Evolutionary conservation across 78 protist species (phyloP).

Genomic region (Tieghemostelium lacteum): DNA sequence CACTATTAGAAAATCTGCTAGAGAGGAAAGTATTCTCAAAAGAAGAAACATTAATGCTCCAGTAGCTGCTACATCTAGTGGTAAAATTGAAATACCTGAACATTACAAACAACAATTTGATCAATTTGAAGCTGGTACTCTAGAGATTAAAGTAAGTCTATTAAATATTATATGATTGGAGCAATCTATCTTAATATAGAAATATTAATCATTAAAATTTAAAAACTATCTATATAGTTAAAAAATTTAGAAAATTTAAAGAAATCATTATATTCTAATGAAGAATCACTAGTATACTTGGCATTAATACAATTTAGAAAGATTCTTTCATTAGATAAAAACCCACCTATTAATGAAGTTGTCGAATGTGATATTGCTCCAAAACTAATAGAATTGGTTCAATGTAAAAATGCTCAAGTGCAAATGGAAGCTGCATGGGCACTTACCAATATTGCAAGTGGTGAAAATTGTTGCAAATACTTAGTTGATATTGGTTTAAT

Average conservation of each 20-base stretch:
- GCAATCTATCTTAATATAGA: neutral
- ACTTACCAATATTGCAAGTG: constrained; percentile 97
- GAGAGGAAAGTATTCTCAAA: constrained; percentile 37
- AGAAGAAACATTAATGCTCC: neutral
- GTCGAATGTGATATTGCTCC: constrained; percentile 58
- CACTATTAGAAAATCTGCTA: constrained; percentile 42
- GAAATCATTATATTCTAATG: constrained; percentile 47
- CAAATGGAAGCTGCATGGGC: constrained; percentile 98
- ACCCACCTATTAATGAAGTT: constrained; percentile 65
- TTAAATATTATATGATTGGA: neutral
- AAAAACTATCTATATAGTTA: constrained; percentile 1
- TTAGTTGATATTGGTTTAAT: constrained; percentile 94
- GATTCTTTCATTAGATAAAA: constrained; percentile 33
- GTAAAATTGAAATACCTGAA: neutral
- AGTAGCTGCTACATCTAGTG: neutral
- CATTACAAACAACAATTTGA: constrained; percentile 42
- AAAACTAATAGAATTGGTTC: constrained; percentile 46
- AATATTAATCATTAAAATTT: neutral
- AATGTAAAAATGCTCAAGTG: constrained; percentile 19
- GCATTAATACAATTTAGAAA: constrained; percentile 71
- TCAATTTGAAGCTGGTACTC: constrained; percentile 15
- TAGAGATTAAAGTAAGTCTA: constrained; percentile 44
- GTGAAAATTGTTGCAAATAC: too few species aligned
- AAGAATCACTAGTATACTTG: constrained; percentile 26
- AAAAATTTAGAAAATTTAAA: constrained; percentile 15